Percentiles rank a stretch among this genome's conserved stretches.
phyloP scores from a whole-genome alignment of 768 basidiomycete species.

The Podaxis rugospora region DNA sequence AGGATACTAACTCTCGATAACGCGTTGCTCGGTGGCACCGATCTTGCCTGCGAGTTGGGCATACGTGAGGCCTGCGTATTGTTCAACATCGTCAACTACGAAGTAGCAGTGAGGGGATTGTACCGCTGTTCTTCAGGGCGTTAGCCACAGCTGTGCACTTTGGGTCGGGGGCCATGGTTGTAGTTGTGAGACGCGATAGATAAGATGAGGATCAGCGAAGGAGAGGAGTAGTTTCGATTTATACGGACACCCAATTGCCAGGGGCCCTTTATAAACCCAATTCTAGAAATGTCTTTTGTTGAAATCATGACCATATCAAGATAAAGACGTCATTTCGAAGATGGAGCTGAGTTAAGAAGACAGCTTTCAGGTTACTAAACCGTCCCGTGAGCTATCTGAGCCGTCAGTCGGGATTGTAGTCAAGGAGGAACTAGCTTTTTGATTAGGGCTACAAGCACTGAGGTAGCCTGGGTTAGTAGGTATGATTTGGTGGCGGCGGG shows the following conservation, averaged over 20 bases:
- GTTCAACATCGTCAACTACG: neutral
- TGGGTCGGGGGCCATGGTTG: constrained; percentile 44
- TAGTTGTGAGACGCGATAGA: constrained; percentile 4
- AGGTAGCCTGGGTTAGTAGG: neutral
- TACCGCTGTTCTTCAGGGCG: constrained; percentile 48
- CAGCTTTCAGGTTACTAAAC: neutral
- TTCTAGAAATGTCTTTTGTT: neutral
- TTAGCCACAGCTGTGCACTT: constrained; percentile 55
- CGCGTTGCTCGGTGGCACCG: constrained; percentile 38
- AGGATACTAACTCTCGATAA: constrained; percentile 45
- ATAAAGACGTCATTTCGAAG: constrained; percentile 3
- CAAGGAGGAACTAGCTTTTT: too few relatives aligned
- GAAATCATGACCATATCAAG: neutral
- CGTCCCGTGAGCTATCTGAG: neutral
- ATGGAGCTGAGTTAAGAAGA: neutral
- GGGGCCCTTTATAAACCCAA: neutral
- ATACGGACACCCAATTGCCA: neutral
- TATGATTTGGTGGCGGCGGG: too few relatives aligned
- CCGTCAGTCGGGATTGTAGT: neutral
- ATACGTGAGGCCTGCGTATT: constrained; percentile 42
- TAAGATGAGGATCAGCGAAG: neutral
- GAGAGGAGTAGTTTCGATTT: neutral
- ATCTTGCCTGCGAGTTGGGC: constrained; percentile 42
- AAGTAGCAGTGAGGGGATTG: neutral
- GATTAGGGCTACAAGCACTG: neutral